Conservation (phyloP, 164 flowering plant species). For the Umbellularia californica region DNA sequence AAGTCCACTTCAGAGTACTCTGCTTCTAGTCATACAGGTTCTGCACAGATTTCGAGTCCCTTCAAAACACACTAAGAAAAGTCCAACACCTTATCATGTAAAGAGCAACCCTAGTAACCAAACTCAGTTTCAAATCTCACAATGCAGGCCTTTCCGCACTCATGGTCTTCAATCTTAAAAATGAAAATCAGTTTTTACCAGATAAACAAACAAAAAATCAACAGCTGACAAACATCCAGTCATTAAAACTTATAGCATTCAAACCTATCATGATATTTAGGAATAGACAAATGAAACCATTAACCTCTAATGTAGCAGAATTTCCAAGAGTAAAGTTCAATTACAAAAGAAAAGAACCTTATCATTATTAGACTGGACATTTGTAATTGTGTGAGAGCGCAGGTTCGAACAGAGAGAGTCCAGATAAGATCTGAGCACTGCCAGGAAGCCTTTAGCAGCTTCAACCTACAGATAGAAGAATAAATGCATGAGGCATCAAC, state of each 20-base stretch:
- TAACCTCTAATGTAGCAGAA: neutral
- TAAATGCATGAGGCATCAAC: conserved; percentile 2
- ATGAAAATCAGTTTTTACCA: neutral
- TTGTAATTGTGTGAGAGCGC: conserved; percentile 95
- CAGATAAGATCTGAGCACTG: conserved; percentile 68
- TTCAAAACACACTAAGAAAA: too few species aligned
- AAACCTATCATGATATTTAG: neutral
- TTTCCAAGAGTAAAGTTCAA: neutral
- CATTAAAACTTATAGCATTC: neutral
- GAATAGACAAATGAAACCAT: neutral
- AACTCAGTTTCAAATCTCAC: neutral
- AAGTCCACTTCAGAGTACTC: too few species aligned
- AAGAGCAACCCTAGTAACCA: neutral
- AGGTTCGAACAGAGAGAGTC: conserved; percentile 86
- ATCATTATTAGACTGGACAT: conserved; percentile 94
- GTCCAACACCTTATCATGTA: too few species aligned
- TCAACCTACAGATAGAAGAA: conserved; percentile 46
- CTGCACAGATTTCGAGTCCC: too few species aligned
- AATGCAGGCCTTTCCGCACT: neutral
- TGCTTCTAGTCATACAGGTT: too few species aligned
- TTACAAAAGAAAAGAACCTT: conserved; percentile 49
- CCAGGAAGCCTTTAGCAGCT: conserved; percentile 82
- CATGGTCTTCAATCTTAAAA: neutral
- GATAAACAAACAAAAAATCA: neutral
- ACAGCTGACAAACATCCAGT: neutral